Conservation (phyloP, 2,329 filamentous ascomycete genomes). For the Neonectria magnoliae region DNA sequence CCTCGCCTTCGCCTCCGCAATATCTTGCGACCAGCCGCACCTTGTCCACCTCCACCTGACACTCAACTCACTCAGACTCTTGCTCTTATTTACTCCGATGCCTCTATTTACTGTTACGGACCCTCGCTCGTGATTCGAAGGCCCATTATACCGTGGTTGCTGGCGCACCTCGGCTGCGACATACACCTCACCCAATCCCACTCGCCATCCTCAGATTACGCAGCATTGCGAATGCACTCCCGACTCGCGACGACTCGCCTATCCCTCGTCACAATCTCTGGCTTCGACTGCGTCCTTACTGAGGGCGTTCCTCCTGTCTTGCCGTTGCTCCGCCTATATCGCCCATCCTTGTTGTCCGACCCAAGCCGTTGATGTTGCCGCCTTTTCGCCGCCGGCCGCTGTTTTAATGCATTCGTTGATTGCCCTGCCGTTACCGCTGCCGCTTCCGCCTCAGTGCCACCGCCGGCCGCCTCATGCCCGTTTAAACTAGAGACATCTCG, state of each 20-base stretch:
- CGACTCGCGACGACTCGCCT: conserved; percentile 7
- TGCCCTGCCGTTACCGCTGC: conserved; percentile 24
- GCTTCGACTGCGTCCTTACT: neutral
- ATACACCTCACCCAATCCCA: neutral
- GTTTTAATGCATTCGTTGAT: conserved; percentile 42
- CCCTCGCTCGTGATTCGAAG: neutral
- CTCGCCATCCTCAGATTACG: conserved; percentile 5
- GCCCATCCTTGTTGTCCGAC: conserved; percentile 5
- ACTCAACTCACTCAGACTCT: conserved; percentile 29
- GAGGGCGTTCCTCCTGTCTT: neutral
- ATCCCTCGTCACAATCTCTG: conserved; percentile 5
- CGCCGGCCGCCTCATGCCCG: conserved; percentile 37
- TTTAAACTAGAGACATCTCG: conserved; percentile 29
- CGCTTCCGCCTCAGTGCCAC: conserved; percentile 31
- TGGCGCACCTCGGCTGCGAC: neutral
- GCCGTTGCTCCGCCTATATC: conserved; percentile 10
- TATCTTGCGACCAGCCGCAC: conserved; percentile 44
- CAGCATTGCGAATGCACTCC: conserved; percentile 4
- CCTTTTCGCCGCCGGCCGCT: conserved; percentile 13
- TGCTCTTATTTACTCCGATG: conserved; percentile 24
- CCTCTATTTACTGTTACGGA: neutral
- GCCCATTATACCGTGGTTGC: neutral
- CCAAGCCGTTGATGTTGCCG: conserved; percentile 18
- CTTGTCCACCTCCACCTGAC: conserved; percentile 38
- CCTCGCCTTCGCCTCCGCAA: conserved; percentile 42